A percentile compares a stretch with the other conserved stretches of the same genome.
Conservation (phyloP, 169 alveolate species). For the Blepharisma undulans region DNA sequence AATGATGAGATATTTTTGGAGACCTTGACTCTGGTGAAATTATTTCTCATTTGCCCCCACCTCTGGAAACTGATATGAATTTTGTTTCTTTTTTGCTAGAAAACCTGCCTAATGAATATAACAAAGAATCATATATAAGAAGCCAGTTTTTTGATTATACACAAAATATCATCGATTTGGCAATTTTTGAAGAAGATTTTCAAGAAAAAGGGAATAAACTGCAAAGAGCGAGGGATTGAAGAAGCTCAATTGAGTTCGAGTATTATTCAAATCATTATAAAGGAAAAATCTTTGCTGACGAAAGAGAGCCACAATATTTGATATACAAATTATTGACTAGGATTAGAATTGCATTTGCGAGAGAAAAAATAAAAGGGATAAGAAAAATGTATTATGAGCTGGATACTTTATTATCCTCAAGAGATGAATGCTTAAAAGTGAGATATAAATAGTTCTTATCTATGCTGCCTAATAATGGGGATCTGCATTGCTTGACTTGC, state of each 20-base stretch:
- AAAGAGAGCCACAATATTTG: neutral
- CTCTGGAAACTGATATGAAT: neutral
- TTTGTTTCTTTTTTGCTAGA: neutral
- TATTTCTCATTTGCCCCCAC: neutral
- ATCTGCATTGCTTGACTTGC: constrained; percentile 11
- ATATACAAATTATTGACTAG: neutral
- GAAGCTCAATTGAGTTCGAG: neutral
- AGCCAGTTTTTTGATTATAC: constrained; percentile 18
- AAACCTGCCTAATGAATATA: neutral
- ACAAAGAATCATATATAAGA: neutral
- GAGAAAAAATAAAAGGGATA: neutral
- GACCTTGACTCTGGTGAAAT: constrained; percentile 38
- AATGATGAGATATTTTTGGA: constrained; percentile 37
- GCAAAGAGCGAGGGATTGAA: neutral
- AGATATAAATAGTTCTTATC: neutral
- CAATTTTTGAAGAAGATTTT: neutral
- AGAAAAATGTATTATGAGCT: neutral
- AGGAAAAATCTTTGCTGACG: neutral
- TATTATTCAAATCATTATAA: neutral
- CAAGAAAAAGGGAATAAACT: neutral
- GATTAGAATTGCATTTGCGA: neutral
- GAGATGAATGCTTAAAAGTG: neutral
- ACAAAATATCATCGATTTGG: neutral
- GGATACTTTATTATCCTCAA: neutral
- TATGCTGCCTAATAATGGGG: constrained; percentile 21